phyloP scores from a whole-genome alignment of 1,284 basidiomycete species.

The Singerocomus inundabilis region DNA sequence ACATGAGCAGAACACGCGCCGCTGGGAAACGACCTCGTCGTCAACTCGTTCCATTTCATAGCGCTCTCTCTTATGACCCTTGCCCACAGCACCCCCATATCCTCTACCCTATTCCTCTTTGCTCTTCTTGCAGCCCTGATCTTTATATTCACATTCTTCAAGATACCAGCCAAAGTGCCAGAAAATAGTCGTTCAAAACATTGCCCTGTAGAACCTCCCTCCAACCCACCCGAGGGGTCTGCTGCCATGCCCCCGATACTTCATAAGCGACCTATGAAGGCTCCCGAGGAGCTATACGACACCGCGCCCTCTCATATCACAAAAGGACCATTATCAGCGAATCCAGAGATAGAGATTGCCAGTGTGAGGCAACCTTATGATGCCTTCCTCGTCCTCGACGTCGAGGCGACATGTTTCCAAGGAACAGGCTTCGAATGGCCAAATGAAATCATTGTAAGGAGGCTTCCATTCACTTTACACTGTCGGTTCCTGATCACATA shows the following conservation, averaged over 20 bases:
- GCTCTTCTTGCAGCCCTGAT: constrained; percentile 10
- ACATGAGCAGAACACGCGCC: constrained; percentile 33
- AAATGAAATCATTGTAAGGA: constrained; percentile 89
- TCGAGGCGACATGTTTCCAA: constrained; percentile 85
- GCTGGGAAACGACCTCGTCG: constrained; percentile 1
- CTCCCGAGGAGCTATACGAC: constrained; percentile 4
- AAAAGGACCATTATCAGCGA: constrained; percentile 1
- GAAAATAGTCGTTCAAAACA: not conserved
- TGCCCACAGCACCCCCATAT: constrained; percentile 1
- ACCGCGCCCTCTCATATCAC: constrained; percentile 1
- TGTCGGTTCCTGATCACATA: constrained; percentile 29
- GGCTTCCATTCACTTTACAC: constrained; percentile 6
- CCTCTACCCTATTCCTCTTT: not conserved
- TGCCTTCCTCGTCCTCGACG: constrained; percentile 76
- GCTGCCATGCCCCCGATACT: constrained; percentile 23
- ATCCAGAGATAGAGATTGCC: constrained; percentile 10
- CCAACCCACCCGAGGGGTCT: not conserved
- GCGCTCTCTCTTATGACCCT: constrained; percentile 12
- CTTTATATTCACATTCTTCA: constrained; percentile 4
- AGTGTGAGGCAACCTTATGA: constrained; percentile 58
- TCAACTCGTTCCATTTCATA: not conserved
- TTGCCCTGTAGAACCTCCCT: not conserved
- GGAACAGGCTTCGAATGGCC: constrained; percentile 70
- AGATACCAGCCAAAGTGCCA: not conserved
- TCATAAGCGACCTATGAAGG: constrained; percentile 9